These are phyloP conservation scores for Pythium phragmiticola DNA, from an alignment of 352 stramenopile genomes.

Conservation along the genomic window DNA sequence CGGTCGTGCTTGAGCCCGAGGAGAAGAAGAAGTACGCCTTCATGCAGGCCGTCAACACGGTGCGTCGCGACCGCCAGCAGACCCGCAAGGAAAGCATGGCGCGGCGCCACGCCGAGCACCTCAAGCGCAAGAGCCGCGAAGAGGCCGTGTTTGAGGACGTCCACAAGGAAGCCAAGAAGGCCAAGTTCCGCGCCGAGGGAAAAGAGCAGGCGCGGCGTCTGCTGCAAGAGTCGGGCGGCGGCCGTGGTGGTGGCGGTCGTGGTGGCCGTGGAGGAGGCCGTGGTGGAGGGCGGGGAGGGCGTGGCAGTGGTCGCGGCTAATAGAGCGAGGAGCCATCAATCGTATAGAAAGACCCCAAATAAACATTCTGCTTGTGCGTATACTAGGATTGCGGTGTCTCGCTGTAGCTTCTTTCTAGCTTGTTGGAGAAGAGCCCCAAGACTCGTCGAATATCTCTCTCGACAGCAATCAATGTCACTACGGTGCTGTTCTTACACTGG, in stretches of 20 bases:
- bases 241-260: slow-evolving; percentile 25
- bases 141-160: slow-evolving; percentile 88
- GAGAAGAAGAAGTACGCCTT: slow-evolving; percentile 98
- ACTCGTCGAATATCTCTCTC: no score
- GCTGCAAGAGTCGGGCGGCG: slow-evolving; percentile 51
- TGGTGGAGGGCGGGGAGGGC: slow-evolving; percentile 14
- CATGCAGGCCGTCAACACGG: slow-evolving; percentile 96
- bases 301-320: slow-evolving; percentile 12
- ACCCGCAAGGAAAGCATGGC: slow-evolving; percentile 93
- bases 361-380: neutral
- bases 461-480: slow-evolving; percentile 14
- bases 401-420: neutral
- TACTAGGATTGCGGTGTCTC: neutral
- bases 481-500: neutral
- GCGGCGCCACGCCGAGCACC: slow-evolving; percentile 78
- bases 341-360: slow-evolving; percentile 10
- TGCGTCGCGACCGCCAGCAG: slow-evolving; percentile 95
- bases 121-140: slow-evolving; percentile 92
- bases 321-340: neutral
- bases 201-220: slow-evolving; percentile 56
- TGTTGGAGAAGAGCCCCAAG: neutral
- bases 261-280: slow-evolving; percentile 12
- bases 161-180: slow-evolving; percentile 84
- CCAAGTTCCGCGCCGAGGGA: slow-evolving; percentile 79
- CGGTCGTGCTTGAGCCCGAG: slow-evolving; percentile 94